Base-by-base conservation (phyloP, 768 basidiomycete species). In the Boletellus sp. region DNA sequence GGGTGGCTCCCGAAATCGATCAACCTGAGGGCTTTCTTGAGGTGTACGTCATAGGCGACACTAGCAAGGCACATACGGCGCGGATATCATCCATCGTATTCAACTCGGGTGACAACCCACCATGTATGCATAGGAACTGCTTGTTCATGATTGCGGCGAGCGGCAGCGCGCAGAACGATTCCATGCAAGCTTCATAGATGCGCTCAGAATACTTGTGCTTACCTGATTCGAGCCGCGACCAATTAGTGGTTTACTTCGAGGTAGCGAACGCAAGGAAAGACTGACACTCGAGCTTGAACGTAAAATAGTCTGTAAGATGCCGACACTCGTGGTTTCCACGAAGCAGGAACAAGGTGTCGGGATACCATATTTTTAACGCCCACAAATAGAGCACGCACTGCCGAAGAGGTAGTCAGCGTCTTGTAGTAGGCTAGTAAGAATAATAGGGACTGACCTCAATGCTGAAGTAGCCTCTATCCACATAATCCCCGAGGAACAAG, bases 281-380 rank as follows among this genome's bases (percentile, higher is more conserved):
- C 90, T 63, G 64, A 93, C 94, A 96, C 76, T 97, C 95, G 23
- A 96, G 85, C 71, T 96, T 98, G 79, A 98, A 98, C 32, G 94
- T 98, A 66, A 96, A 98, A 70, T 98, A 97, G 64, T 98, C 94
- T 19, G 95, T 99, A 67, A 98, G 73, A 73, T 98, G 96, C 42
- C 96, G 85, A 67, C 96, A 99, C 74, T 99, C 96, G 70, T 99
- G 96, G 63, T 99, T 99, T 42, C 96, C 96, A 43, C 96, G 90
- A 32, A 99, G 79, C 35, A 99, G 81, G 78, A 95, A 97, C 33
- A 98, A 77, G 23, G 94, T 96, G 59, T 94, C 85, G 45, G 96
- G 96, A 70, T 97, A 98, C 94, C 95, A 97, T 68, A 99, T 97
- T 76, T 99, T 99, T 69, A 99, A 78, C 2, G 93, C 81, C 94